Evolutionary conservation across 345 rosid genomes (phyloP).

Genomic region (Cardiospermum halicacabum): DNA sequence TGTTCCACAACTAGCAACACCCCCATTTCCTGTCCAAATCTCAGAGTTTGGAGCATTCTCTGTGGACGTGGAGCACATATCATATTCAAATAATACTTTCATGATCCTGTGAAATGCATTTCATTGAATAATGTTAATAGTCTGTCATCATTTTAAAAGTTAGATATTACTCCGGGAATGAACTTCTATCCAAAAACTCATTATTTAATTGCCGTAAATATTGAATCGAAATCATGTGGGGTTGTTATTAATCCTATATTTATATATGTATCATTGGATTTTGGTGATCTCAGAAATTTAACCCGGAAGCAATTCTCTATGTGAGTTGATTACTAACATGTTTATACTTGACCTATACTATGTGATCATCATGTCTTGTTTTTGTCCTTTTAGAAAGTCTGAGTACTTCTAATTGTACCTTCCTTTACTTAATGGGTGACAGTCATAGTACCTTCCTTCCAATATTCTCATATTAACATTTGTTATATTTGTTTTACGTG

Average conservation of each 20-base stretch:
- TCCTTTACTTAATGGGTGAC: too few species aligned
- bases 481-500: too few species aligned
- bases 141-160: background rate
- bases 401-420: background rate
- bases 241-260: background rate
- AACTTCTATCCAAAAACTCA: background rate
- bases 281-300: background rate
- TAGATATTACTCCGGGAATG: background rate
- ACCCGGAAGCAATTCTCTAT: background rate
- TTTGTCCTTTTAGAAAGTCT: background rate
- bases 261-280: background rate
- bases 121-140: background rate
- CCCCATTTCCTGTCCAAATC: background rate
- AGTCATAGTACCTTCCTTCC: too few species aligned
- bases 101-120: background rate
- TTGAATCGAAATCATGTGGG: background rate
- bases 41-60: background rate
- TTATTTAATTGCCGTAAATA: background rate
- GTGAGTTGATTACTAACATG: background rate
- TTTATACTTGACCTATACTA: background rate
- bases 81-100: background rate
- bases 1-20: too few species aligned
- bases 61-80: background rate
- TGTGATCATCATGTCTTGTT: background rate
- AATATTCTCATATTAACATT: too few species aligned